A percentile compares a stretch with the other conserved stretches of the same genome.
Conservation (phyloP, 257 asterid genomes). For the Gynochthodes officinalis region DNA sequence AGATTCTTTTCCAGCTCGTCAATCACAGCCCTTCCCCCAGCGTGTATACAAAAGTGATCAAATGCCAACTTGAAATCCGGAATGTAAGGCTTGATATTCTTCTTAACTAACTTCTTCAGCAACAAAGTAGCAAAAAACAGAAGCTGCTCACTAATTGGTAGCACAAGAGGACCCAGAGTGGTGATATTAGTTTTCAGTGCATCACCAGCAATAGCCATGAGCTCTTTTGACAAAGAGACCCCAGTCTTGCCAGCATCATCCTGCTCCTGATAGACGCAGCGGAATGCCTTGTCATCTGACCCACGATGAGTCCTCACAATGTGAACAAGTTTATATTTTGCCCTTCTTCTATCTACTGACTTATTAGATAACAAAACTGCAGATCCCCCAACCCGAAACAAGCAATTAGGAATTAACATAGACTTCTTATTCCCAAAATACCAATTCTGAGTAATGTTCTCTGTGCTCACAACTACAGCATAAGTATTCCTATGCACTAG, state of each 20-base stretch:
- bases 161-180: constrained; percentile 68
- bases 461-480: constrained; percentile 71
- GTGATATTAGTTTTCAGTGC: constrained; percentile 74
- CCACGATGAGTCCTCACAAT: constrained; percentile 77
- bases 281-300: constrained; percentile 67
- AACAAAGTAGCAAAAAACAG: constrained; percentile 55
- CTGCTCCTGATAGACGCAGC: constrained; percentile 68
- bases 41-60: constrained; percentile 82
- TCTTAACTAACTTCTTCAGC: constrained; percentile 50
- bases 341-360: constrained; percentile 42
- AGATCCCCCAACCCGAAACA: constrained; percentile 71
- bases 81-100: constrained; percentile 65
- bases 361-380: constrained; percentile 64
- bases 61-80: constrained; percentile 77
- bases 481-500: constrained; percentile 66
- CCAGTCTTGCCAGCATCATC: constrained; percentile 58
- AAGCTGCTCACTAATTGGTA: constrained; percentile 79
- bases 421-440: constrained; percentile 73
- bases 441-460: constrained; percentile 79
- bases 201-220: constrained; percentile 82
- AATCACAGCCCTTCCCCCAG: constrained; percentile 84
- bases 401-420: constrained; percentile 74
- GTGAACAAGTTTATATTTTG: constrained; percentile 73
- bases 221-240: constrained; percentile 69
- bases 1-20: constrained; percentile 81